Evolutionary conservation across 305 asterid species (phyloP).

Genomic region (Fraxinus paxiana): DNA sequence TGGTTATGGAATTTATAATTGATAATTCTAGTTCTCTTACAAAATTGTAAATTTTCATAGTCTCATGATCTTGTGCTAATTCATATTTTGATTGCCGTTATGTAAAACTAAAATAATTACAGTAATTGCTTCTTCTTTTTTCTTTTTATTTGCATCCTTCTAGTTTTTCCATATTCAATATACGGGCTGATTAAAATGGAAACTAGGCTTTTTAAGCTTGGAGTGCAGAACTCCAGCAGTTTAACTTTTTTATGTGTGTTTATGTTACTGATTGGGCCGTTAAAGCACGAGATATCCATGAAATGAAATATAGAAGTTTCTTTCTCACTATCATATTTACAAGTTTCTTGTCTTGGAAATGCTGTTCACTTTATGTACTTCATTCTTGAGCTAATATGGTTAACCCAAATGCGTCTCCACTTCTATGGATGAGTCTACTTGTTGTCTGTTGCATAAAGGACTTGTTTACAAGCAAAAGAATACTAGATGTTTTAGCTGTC

Average conservation of each 20-base stretch:
- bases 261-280: background rate
- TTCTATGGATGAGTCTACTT: background rate
- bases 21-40: background rate
- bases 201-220: background rate
- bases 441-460: background rate
- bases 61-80: background rate
- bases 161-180: background rate
- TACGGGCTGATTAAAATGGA: background rate
- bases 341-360: background rate
- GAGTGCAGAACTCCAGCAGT: background rate
- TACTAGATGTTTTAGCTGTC: background rate
- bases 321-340: background rate
- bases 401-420: background rate
- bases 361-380: background rate
- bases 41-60: background rate
- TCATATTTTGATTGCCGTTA: background rate
- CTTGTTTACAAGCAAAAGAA: background rate
- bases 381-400: background rate
- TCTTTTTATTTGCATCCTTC: background rate
- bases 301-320: background rate
- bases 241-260: background rate
- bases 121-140: background rate
- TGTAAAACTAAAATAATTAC: background rate
- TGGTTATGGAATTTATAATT: background rate
- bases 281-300: background rate